Base-by-base conservation (phyloP, 129 eudicot genomes). In the Tagetes patula region DNA sequence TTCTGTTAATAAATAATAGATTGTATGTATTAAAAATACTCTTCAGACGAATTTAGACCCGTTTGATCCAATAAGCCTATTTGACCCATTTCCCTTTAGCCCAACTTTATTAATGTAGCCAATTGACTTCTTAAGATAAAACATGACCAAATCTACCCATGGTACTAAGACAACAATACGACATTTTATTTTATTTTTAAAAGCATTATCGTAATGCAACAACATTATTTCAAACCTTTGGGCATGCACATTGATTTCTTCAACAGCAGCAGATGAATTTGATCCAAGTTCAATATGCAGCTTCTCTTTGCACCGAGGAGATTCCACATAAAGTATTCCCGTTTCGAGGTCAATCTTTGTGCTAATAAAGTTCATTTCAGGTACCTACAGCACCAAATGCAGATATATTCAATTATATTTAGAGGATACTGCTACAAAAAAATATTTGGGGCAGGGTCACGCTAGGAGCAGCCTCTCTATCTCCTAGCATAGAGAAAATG, bases 271-370 rank as follows among this genome's bases (percentile, higher is more conserved):
- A 48, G 43, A 37, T 37, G 49, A 66, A 81, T 80, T 80, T 41
- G 87, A 77, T 63, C 43, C 13, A 47, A 94, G 91, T 56, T 73
- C 76, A 45, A 90, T 90, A 71, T 77, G 83, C 64, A 94, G 82
- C 55, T 86, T 86, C 73, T 83, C 89, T 80, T 87, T 86, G 82
- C 96, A 94, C 61, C 80, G 85, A 1, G 96, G 93, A 38, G 98
- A 90, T 77, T 86, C 85, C 8, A 88, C 91, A 61, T 79, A 43
- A 75, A 94, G 85, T 59, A 80, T 66, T 69, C 93, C 96, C 63
- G 74, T 66, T 71, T 86, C 75, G 67, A 90, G 97, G 84, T 94
- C 91, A 68, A 94, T 83, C 80, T 80, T 76, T 64, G 98, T 84
- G 39, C 79, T 75, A 67, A 94, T 88, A 61, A 78, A 77, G 79